Conservation (phyloP, 2,329 filamentous ascomycete species). For the Diaporthe nobilis region DNA sequence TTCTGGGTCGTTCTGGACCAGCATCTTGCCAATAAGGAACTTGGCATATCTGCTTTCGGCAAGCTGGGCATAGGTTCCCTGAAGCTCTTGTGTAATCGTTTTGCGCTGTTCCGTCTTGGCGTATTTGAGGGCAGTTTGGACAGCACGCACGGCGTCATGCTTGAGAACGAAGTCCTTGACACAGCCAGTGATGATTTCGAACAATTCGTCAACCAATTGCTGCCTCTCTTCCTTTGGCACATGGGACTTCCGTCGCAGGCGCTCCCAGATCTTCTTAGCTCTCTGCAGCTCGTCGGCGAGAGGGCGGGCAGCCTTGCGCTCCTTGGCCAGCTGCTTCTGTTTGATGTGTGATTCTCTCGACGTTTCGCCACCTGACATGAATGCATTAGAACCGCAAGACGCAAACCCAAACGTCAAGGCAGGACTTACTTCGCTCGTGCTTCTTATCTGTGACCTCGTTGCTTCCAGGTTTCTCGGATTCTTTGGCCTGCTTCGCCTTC, state of each 20-base stretch:
- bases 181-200: conserved; percentile 89
- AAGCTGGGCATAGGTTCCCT: conserved; percentile 85
- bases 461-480: conserved; percentile 44
- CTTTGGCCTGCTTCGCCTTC: conserved; percentile 54
- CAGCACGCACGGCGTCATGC: conserved; percentile 96
- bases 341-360: conserved; percentile 92
- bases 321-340: conserved; percentile 88
- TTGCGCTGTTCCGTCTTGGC: conserved; percentile 86
- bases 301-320: conserved; percentile 93
- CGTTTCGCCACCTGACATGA: conserved; percentile 61
- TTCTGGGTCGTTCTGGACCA: conserved; percentile 91
- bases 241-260: conserved; percentile 91
- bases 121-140: conserved; percentile 98
- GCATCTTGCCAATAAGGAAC: conserved; percentile 94
- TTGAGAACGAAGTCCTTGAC: conserved; percentile 98
- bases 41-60: conserved; percentile 98
- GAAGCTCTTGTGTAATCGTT: conserved; percentile 88
- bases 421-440: conserved; percentile 59
- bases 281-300: conserved; percentile 90
- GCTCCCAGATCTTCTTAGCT: conserved; percentile 98
- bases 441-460: conserved; percentile 51
- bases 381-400: not conserved
- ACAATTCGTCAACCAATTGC: conserved; percentile 89
- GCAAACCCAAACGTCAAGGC: not conserved
- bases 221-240: conserved; percentile 91